These are phyloP conservation scores for Ilyonectria robusta DNA, from an alignment of 2,329 filamentous ascomycete genomes.

Conservation along the genomic window DNA sequence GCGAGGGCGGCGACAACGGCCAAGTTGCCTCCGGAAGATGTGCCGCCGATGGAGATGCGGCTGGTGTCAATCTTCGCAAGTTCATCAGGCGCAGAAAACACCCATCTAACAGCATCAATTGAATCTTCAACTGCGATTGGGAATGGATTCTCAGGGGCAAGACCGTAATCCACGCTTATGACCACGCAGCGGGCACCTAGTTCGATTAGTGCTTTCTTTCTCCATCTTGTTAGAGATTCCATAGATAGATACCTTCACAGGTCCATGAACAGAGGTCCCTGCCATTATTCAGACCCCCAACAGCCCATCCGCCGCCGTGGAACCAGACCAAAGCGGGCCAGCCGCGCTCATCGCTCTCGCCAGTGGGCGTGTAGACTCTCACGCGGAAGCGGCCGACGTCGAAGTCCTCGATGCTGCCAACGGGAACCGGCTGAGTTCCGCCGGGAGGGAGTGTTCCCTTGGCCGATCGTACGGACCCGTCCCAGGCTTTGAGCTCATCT, in stretches of 20 bases:
- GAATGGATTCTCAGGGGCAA: conserved; percentile 54
- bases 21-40: conserved; percentile 49
- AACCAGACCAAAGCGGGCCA: conserved; percentile 58
- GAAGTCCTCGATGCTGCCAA: conserved; percentile 48
- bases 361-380: conserved; percentile 51
- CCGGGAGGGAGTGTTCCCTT: conserved; percentile 47
- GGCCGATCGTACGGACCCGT: conserved; percentile 46
- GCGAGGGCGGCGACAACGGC: conserved; percentile 43
- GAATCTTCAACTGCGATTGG: conserved; percentile 53
- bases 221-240: background rate
- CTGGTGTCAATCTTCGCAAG: conserved; percentile 43
- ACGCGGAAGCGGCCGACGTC: conserved; percentile 47
- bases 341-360: conserved; percentile 41
- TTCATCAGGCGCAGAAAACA: conserved; percentile 37
- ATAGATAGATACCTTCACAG: conserved; percentile 43
- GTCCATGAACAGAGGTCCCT: conserved; percentile 52
- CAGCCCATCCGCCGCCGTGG: conserved; percentile 58
- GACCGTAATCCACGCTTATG: conserved; percentile 52
- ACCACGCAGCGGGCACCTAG: conserved; percentile 47
- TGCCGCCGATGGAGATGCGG: conserved; percentile 50
- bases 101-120: conserved; percentile 51
- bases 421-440: conserved; percentile 43
- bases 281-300: conserved; percentile 53
- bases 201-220: conserved; percentile 14
- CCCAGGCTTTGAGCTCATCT: conserved; percentile 53